phyloP scores from a whole-genome alignment of 495 filamentous ascomycete genomes.

The Podospora pseudopauciseta region DNA sequence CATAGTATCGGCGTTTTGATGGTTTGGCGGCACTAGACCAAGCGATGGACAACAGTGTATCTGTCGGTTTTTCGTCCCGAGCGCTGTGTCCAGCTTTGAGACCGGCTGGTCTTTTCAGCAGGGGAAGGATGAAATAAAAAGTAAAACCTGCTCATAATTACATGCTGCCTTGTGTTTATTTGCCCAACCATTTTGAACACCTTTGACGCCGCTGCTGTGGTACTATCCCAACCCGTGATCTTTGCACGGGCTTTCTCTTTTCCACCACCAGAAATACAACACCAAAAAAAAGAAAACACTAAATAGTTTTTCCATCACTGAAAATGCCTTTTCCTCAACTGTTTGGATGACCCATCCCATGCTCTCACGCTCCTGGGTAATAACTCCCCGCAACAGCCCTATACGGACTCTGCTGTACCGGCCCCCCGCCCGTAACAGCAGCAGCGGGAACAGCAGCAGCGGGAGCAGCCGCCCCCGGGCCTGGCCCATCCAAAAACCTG shows the following conservation, averaged over 20 bases:
- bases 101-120: background rate
- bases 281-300: background rate
- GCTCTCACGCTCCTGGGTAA: background rate
- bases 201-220: constrained; percentile 23
- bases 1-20: background rate
- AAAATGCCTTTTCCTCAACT: background rate
- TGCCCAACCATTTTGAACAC: constrained; percentile 20
- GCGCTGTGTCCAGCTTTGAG: background rate
- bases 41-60: background rate
- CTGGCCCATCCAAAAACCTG: constrained; percentile 49
- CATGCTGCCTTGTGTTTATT: constrained; percentile 6
- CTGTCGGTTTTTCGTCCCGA: background rate
- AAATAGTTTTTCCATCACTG: background rate
- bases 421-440: background rate
- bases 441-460: constrained; percentile 2
- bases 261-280: background rate
- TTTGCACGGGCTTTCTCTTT: background rate
- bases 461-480: constrained; percentile 5
- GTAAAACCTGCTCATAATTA: background rate
- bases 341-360: background rate
- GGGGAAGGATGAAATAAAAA: background rate
- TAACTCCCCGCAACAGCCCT: background rate
- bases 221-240: constrained; percentile 18
- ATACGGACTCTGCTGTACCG: background rate
- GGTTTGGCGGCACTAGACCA: background rate